Evolutionary conservation across 441 rosid species (phyloP), one percentile per base, ranked within the genome.

Genomic region (Pelargonium myrrhifolium): DNA sequence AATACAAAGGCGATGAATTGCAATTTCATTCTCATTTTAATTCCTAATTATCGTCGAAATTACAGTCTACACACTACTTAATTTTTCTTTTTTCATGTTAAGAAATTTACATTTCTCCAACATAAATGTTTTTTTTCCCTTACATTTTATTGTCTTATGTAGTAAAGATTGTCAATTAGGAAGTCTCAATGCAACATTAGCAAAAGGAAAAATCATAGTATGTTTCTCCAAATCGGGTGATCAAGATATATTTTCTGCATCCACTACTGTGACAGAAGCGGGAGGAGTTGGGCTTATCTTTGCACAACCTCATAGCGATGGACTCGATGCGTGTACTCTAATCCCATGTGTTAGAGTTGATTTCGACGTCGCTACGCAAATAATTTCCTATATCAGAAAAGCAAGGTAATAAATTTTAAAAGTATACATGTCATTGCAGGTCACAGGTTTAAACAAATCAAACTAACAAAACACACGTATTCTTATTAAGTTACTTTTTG

Each of bases 211-310:
- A 61, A 74, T 79, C 55, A 70, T 83, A 59, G 72, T 83, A 8
- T 83, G 85, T 28, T 74, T 79, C 42, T 62, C 74, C 43, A 66
- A 65, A 66, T 73, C 79, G 26, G 62, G 56, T 6, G 22, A 62
- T 15, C 68, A 68, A 15, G 73, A 53, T 6, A 66, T 79, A 20
- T 21, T 6, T 22, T 64, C 77, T 22, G 82, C 80, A 12, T 70
- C 80, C 15, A 9, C 4, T 2, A 62, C 75, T 11, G 83, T 83
- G 66, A 3, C 4, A 2, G 26, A 74, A 68, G 79, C 76, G 28
- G 76, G 80, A 51, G 82, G 83, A 12, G 53, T 80, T 5, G 86
- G 79, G 9, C 71, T 83, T 22, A 75, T 80, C 74, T 83, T 61
- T 42, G 84, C 78, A 12, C 74, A 67, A 59, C 37, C 53, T 26